Conservation (phyloP, 306 rosid genomes). For the Quercus engelmannii region DNA sequence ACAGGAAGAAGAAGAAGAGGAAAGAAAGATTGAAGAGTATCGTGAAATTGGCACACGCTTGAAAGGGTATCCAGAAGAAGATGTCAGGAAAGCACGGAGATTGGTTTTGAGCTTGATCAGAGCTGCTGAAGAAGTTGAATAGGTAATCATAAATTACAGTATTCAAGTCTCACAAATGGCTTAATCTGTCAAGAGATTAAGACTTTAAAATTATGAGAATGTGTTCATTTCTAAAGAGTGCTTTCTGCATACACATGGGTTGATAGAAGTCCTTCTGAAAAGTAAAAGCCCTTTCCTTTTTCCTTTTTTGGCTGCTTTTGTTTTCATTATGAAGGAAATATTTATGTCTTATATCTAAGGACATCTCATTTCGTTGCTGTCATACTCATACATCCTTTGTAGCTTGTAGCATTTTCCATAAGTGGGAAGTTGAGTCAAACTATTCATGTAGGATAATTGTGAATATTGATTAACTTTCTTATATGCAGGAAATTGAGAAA, state of each 20-base stretch:
- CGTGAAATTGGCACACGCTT: conserved; percentile 78
- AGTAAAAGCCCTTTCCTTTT: not conserved
- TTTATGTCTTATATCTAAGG: not conserved
- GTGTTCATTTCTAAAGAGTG: not conserved
- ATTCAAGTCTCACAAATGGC: not conserved
- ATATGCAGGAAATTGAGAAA: conserved; percentile 82
- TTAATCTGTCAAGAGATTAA: not conserved
- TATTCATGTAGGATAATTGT: not conserved
- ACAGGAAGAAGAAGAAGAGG: conserved; percentile 88
- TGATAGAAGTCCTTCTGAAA: not conserved
- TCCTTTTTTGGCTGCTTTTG: not conserved
- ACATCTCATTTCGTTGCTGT: not conserved
- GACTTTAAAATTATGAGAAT: not conserved
- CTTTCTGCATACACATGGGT: not conserved
- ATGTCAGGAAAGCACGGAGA: conserved; percentile 63
- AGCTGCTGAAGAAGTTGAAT: conserved; percentile 91
- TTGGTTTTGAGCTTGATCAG: conserved; percentile 71
- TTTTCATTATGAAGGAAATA: not conserved
- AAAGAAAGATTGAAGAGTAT: conserved; percentile 70
- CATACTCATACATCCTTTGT: not conserved
- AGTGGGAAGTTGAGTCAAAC: not conserved
- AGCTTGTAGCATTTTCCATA: not conserved
- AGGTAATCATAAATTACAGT: conserved; percentile 38
- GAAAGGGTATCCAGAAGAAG: conserved; percentile 79
- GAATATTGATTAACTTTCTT: conserved; percentile 1